Percentiles rank a stretch among this genome's conserved stretches.
Evolutionary conservation across 352 stramenopile species (phyloP).

Genomic region (Phytophthora pisi): DNA sequence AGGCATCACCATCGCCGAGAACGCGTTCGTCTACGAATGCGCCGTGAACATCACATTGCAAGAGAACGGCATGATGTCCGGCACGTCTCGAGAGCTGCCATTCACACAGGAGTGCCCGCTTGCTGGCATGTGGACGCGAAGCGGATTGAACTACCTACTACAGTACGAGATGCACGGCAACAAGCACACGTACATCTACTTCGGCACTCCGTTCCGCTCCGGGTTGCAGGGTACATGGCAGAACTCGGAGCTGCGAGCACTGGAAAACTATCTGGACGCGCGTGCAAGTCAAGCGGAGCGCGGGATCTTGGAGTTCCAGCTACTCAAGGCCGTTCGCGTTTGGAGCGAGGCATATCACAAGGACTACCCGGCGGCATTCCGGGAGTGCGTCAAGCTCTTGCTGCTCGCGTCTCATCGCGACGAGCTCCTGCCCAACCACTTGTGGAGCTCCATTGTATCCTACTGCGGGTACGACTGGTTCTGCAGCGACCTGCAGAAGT

Average conservation of each 20-base stretch:
- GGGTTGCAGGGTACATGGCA: slow-evolving; percentile 59
- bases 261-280: slow-evolving; percentile 21
- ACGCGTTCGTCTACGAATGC: slow-evolving; percentile 66
- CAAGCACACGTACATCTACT: slow-evolving; percentile 63
- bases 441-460: slow-evolving; percentile 47
- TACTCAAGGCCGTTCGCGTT: slow-evolving; percentile 34
- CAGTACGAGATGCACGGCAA: slow-evolving; percentile 58
- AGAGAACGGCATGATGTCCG: slow-evolving; percentile 45
- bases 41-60: slow-evolving; percentile 43
- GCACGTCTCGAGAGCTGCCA: slow-evolving; percentile 55
- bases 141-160: slow-evolving; percentile 52
- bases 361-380: slow-evolving; percentile 46
- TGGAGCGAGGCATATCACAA: slow-evolving; percentile 52
- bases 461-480: slow-evolving; percentile 63
- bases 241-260: slow-evolving; percentile 41
- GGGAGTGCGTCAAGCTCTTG: slow-evolving; percentile 44
- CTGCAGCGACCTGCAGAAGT: slow-evolving; percentile 14
- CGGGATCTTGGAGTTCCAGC: slow-evolving; percentile 45
- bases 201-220: slow-evolving; percentile 42
- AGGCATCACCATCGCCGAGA: slow-evolving; percentile 64
- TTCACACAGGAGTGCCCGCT: slow-evolving; percentile 59
- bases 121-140: slow-evolving; percentile 49
- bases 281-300: slow-evolving; percentile 37
- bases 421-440: slow-evolving; percentile 41
- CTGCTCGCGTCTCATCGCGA: slow-evolving; percentile 39